A percentile compares a stretch with the other conserved stretches of the same genome.
These are phyloP conservation scores for Litsea cubeba DNA, from an alignment of 164 flowering plant genomes.

Conservation along the genomic window DNA sequence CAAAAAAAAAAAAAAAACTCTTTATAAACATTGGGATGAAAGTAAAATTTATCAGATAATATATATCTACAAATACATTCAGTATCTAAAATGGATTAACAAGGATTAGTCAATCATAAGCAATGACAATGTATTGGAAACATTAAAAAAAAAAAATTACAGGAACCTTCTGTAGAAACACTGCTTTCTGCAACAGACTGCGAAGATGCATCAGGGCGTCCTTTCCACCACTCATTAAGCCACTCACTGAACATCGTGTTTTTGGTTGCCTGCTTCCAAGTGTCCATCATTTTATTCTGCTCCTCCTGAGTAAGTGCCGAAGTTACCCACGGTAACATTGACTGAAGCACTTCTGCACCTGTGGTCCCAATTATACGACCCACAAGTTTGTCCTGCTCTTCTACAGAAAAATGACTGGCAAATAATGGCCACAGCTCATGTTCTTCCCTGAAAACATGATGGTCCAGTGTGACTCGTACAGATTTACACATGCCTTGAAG, in stretches of 20 bases:
- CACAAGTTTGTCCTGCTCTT: slow-evolving; percentile 92
- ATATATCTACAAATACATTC: neutral
- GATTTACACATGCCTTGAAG: slow-evolving; percentile 98
- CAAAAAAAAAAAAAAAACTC: neutral
- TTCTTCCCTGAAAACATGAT: slow-evolving; percentile 84
- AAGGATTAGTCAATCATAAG: neutral
- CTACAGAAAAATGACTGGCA: slow-evolving; percentile 79
- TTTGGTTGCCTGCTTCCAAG: slow-evolving; percentile 89
- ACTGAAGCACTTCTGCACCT: slow-evolving; percentile 94
- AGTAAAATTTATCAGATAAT: neutral
- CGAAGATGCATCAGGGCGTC: slow-evolving; percentile 32
- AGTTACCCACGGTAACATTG: slow-evolving; percentile 98
- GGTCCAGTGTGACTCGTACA: slow-evolving; percentile 77
- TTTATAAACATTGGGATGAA: neutral
- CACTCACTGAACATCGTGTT: slow-evolving; percentile 98
- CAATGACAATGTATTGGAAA: neutral
- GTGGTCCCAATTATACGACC: slow-evolving; percentile 94
- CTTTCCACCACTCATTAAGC: slow-evolving; percentile 98
- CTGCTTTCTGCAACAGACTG: slow-evolving; percentile 34
- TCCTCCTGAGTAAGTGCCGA: slow-evolving; percentile 87
- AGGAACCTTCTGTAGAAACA: slow-evolving; percentile 49
- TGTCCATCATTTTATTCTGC: slow-evolving; percentile 92
- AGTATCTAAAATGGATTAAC: neutral
- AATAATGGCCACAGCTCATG: slow-evolving; percentile 97
- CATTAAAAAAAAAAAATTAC: neutral